Percentiles rank a stretch among this genome's conserved stretches.
These are phyloP conservation scores for Sporisorium reilianum DNA, from an alignment of 1,284 basidiomycete species.

Conservation along the genomic window DNA sequence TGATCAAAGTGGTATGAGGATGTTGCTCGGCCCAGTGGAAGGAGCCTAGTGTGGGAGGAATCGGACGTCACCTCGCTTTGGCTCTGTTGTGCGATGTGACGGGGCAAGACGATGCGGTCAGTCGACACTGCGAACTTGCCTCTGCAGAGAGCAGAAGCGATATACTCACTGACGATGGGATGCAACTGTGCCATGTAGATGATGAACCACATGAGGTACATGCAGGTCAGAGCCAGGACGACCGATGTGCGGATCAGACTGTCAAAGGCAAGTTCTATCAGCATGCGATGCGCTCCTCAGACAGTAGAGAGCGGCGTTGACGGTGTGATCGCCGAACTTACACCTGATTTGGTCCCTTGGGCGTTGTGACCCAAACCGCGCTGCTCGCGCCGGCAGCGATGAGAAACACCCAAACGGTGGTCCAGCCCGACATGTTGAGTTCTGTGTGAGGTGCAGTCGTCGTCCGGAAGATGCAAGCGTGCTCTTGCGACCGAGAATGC, in stretches of 20 bases:
- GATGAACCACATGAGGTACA: conserved; percentile 69
- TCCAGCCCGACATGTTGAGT: conserved; percentile 67
- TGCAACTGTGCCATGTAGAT: conserved; percentile 68
- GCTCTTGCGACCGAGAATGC: background rate
- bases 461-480: background rate
- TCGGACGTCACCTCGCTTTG: conserved; percentile 61
- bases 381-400: conserved; percentile 52
- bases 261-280: background rate
- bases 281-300: too few relatives aligned
- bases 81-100: conserved; percentile 40
- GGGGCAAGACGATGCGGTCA: background rate
- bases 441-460: background rate
- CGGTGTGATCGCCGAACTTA: conserved; percentile 30
- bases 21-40: background rate
- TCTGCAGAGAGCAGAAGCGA: background rate
- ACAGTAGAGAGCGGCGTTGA: too few relatives aligned
- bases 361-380: conserved; percentile 58
- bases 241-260: conserved; percentile 66
- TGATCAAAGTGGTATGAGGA: conserved; percentile 11
- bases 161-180: conserved; percentile 67
- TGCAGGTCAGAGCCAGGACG: conserved; percentile 63
- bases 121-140: background rate
- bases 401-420: conserved; percentile 63
- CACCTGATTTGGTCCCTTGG: conserved; percentile 69
- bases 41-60: conserved; percentile 51